Percentiles rank a stretch among this genome's conserved stretches.
phyloP scores from a whole-genome alignment of 441 rosid genomes.

The Adansonia grandidieri region DNA sequence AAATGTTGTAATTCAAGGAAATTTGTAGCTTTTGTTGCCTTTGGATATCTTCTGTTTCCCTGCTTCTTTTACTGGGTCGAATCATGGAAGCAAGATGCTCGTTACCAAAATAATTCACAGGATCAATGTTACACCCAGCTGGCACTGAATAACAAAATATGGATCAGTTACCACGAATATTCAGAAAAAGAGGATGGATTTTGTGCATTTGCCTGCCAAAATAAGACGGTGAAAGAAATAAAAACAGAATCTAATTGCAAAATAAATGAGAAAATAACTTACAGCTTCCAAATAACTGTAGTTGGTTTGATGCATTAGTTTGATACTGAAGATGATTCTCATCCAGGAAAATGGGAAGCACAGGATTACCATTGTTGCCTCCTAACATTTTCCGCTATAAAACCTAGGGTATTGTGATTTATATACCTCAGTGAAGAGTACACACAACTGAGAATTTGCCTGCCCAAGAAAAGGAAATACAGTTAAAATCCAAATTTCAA shows the following conservation, averaged over 20 bases:
- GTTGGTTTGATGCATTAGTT: conserved; percentile 60
- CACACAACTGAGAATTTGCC: conserved; percentile 31
- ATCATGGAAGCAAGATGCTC: conserved; percentile 54
- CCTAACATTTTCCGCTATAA: conserved; percentile 55
- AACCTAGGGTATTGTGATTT: conserved; percentile 26
- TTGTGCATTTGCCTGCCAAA: not conserved
- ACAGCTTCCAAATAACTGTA: conserved; percentile 72
- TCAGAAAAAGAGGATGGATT: not conserved
- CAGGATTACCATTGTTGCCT: conserved; percentile 57
- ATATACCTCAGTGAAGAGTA: conserved; percentile 23
- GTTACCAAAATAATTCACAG: conserved; percentile 64
- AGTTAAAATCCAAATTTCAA: conserved; percentile 25
- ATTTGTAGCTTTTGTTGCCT: conserved; percentile 68
- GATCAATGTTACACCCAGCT: conserved; percentile 59
- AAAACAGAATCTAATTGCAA: not conserved
- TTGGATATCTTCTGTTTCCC: conserved; percentile 56
- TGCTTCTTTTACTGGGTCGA: conserved; percentile 51
- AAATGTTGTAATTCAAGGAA: conserved; percentile 57
- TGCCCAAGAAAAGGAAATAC: conserved; percentile 31
- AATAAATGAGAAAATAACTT: conserved; percentile 35
- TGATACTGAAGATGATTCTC: conserved; percentile 64
- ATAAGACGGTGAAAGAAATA: not conserved
- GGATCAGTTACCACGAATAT: conserved; percentile 19
- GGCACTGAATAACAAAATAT: conserved; percentile 45
- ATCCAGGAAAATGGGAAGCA: conserved; percentile 53